phyloP scores from a whole-genome alignment of 1,139 yeast genomes.

The Oligophagozyma castellii region DNA sequence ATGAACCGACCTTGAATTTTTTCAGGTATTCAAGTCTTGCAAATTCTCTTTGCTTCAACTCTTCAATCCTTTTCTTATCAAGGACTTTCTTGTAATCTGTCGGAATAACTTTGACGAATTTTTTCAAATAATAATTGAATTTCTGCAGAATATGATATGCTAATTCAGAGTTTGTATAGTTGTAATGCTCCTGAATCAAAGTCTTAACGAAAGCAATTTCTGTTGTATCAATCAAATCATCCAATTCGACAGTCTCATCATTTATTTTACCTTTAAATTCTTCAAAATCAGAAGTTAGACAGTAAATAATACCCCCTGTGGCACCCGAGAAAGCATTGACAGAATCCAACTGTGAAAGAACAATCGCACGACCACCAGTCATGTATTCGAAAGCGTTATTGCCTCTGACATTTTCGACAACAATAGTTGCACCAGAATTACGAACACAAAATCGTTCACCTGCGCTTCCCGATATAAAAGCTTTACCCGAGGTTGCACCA shows the following conservation, averaged over 20 bases:
- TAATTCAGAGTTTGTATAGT: conserved; percentile 83
- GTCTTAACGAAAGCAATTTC: conserved; percentile 94
- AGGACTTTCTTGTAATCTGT: conserved; percentile 81
- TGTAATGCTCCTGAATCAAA: conserved; percentile 87
- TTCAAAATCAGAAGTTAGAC: conserved; percentile 78
- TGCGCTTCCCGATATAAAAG: conserved; percentile 92
- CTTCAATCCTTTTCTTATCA: conserved; percentile 59
- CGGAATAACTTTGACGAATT: conserved; percentile 90
- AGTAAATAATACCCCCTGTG: conserved; percentile 99
- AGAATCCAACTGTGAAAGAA: conserved; percentile 83
- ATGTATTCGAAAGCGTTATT: conserved; percentile 98
- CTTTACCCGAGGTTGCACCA: conserved; percentile 94
- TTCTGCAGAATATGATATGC: conserved; percentile 74
- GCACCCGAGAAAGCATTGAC: conserved; percentile 94
- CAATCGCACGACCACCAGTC: conserved; percentile 98
- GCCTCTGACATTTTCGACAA: conserved; percentile 86
- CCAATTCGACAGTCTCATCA: conserved; percentile 67
- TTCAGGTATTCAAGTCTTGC: conserved; percentile 28
- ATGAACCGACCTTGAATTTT: conserved; percentile 49
- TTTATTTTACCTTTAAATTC: conserved; percentile 77
- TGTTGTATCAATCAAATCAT: conserved; percentile 65
- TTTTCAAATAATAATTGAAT: conserved; percentile 77
- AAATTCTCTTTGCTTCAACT: conserved; percentile 43
- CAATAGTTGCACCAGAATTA: conserved; percentile 96
- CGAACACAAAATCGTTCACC: conserved; percentile 98